phyloP scores from a whole-genome alignment of 306 rosid species.

The Sicyos baderoa region DNA sequence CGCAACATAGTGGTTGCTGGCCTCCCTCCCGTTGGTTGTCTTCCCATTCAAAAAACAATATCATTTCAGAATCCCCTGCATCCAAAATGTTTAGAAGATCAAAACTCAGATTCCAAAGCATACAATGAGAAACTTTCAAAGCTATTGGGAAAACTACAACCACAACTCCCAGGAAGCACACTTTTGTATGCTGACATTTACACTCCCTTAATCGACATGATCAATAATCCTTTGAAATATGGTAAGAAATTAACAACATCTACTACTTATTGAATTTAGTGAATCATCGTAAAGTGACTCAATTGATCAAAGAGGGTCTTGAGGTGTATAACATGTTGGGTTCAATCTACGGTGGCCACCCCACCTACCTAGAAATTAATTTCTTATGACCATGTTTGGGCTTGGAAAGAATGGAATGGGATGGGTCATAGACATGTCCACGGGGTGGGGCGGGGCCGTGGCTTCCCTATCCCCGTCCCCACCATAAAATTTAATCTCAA shows the following conservation, averaged over 20 bases:
- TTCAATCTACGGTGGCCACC: no score
- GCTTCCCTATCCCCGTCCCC: no score
- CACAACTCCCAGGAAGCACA: slow-evolving; percentile 39
- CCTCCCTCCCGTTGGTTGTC: slow-evolving; percentile 23
- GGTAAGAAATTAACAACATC: slow-evolving; percentile 22
- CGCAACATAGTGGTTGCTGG: background rate
- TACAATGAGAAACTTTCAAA: slow-evolving; percentile 47
- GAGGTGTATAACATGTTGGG: no score
- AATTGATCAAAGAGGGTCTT: no score
- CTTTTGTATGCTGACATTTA: slow-evolving; percentile 33
- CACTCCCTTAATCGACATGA: slow-evolving; percentile 31
- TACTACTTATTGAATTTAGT: background rate
- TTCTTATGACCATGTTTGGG: no score
- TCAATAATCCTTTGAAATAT: slow-evolving; percentile 43
- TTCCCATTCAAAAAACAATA: slow-evolving; percentile 56
- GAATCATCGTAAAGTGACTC: no score
- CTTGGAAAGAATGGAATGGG: no score
- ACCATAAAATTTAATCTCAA: no score
- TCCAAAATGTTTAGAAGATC: slow-evolving; percentile 39
- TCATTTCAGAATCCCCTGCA: slow-evolving; percentile 2
- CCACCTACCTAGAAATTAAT: no score
- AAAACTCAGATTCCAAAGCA: slow-evolving; percentile 37
- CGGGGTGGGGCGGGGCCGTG: no score
- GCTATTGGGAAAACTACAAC: slow-evolving; percentile 11
- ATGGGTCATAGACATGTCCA: no score